Evolutionary conservation across 2,329 filamentous ascomycete genomes (phyloP).

Genomic region (Fusarium papillatum): DNA sequence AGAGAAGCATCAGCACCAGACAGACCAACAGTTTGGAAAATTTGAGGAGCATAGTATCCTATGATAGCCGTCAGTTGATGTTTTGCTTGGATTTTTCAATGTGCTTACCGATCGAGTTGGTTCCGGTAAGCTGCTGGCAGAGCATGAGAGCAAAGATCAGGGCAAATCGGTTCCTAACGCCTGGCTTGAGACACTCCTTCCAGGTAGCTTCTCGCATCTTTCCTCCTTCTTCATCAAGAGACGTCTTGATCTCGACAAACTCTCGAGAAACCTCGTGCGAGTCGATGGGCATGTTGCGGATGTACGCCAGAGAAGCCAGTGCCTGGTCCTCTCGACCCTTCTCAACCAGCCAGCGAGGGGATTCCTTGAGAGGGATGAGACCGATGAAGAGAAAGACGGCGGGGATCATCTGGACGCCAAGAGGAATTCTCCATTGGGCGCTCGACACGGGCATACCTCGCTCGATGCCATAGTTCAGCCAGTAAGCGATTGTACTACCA

Average conservation of each 20-base stretch:
- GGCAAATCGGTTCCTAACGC: neutral
- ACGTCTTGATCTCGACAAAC: neutral
- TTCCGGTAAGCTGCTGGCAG: neutral
- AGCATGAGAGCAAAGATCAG: slow-evolving; percentile 1
- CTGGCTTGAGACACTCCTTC: neutral
- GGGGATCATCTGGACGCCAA: slow-evolving; percentile 14
- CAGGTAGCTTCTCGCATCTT: neutral
- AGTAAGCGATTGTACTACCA: slow-evolving; percentile 35
- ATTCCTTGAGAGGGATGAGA: neutral
- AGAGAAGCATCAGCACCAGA: slow-evolving; percentile 39
- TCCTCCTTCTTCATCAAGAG: neutral
- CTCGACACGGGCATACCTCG: slow-evolving; percentile 22
- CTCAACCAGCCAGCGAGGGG: neutral
- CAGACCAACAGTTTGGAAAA: slow-evolving; percentile 39
- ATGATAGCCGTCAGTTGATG: neutral
- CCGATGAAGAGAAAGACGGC: neutral
- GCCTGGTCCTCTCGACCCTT: neutral
- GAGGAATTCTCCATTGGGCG: slow-evolving; percentile 29
- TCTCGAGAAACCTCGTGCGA: neutral
- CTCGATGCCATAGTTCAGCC: slow-evolving; percentile 31
- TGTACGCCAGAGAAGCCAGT: neutral
- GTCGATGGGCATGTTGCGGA: neutral
- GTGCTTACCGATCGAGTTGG: neutral
- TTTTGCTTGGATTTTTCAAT: fast-evolving
- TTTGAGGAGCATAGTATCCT: neutral